phyloP scores from a whole-genome alignment of 257 asterid genomes.

The Lycium barbarum region DNA sequence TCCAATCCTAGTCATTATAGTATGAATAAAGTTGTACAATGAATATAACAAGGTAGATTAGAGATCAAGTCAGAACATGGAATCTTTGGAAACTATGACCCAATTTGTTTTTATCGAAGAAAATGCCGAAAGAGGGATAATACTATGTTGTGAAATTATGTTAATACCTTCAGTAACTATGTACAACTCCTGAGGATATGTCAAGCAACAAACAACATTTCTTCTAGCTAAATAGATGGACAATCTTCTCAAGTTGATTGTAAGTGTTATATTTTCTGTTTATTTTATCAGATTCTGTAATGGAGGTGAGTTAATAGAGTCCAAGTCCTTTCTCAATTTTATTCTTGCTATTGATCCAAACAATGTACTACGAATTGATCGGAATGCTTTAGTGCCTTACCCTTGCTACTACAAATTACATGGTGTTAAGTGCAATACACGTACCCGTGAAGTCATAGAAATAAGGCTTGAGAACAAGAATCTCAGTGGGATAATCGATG shows the following conservation, averaged over 20 bases:
- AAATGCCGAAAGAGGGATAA: conserved; percentile 23
- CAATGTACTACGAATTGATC: conserved; percentile 31
- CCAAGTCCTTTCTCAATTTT: conserved; percentile 33
- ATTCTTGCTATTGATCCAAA: conserved; percentile 39
- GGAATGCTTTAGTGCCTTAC: conserved; percentile 13
- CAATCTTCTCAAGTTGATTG: conserved; percentile 27
- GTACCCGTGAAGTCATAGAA: not conserved
- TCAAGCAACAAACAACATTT: conserved; percentile 15
- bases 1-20: not conserved
- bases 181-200: conserved; percentile 1
- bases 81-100: conserved; percentile 26
- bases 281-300: conserved; percentile 32
- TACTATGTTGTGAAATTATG: not conserved
- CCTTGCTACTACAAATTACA: conserved; percentile 34
- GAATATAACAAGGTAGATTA: conserved; percentile 1
- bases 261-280: conserved; percentile 26
- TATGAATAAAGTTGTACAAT: not conserved
- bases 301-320: conserved; percentile 29
- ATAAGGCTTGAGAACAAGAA: conserved; percentile 34
- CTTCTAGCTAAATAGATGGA: conserved; percentile 25
- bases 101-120: conserved; percentile 17
- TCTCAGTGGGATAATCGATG: conserved; percentile 41
- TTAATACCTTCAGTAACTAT: not conserved
- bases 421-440: conserved; percentile 31
- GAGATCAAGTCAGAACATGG: not conserved